A percentile compares a stretch with the other conserved stretches of the same genome.
Conservation (phyloP, 2,329 filamentous ascomycete species). For the Fusarium neocosmosporiellum region DNA sequence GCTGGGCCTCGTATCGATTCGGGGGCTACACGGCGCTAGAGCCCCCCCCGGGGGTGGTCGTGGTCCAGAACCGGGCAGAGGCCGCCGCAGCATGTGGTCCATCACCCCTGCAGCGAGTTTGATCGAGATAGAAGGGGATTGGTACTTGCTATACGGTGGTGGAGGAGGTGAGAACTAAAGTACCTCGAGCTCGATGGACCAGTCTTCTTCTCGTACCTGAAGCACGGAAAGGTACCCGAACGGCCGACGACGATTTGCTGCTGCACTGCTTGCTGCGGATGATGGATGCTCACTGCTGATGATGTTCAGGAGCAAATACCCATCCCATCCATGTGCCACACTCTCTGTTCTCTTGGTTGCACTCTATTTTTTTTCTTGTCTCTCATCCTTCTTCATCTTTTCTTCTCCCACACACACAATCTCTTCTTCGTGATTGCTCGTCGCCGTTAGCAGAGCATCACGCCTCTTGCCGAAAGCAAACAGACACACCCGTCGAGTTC, state of each 20-base stretch:
- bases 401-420: background rate
- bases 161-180: background rate
- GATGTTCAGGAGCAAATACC: background rate
- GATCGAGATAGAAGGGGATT: slow-evolving; percentile 11
- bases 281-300: background rate
- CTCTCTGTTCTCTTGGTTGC: background rate
- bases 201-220: slow-evolving; percentile 1
- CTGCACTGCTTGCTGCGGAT: background rate
- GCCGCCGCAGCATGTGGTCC: background rate
- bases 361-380: slow-evolving; percentile 6
- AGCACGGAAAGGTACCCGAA: slow-evolving; percentile 2
- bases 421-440: slow-evolving; percentile 4
- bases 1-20: slow-evolving; percentile 26
- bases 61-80: slow-evolving; percentile 2
- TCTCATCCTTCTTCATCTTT: background rate
- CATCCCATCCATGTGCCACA: background rate
- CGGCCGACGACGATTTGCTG: background rate
- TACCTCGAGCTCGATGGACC: background rate
- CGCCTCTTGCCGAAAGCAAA: slow-evolving; percentile 29
- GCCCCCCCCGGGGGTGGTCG: background rate
- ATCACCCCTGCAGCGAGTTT: background rate
- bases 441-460: slow-evolving; percentile 20
- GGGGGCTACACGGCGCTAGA: slow-evolving; percentile 18
- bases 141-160: background rate
- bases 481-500: slow-evolving; percentile 17